A percentile compares a stretch with the other conserved stretches of the same genome.
Conservation (phyloP, 2,329 filamentous ascomycete species). For the Teratosphaeria gauchensis region DNA sequence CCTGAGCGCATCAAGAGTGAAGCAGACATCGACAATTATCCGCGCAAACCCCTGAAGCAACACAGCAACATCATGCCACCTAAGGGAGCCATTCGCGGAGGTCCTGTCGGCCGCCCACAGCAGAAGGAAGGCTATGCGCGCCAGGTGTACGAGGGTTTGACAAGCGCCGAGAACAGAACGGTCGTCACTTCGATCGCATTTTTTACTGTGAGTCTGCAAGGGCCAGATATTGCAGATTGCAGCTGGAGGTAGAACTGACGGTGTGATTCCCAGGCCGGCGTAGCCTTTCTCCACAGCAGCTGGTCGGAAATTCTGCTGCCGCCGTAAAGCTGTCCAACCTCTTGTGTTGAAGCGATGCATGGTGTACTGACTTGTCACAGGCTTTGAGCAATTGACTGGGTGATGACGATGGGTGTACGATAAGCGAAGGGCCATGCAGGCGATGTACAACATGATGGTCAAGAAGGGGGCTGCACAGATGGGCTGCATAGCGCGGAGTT, state of each 20-base stretch:
- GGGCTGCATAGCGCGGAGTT: not conserved
- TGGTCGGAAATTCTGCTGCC: conserved; percentile 43
- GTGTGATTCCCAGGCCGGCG: conserved; percentile 32
- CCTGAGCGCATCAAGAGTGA: not conserved
- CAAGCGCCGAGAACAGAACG: conserved; percentile 39
- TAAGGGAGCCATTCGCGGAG: conserved; percentile 15
- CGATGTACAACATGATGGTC: not conserved
- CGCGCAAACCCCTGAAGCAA: not conserved
- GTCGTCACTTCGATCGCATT: conserved; percentile 40
- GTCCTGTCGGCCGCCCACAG: conserved; percentile 19
- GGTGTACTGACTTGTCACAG: not conserved
- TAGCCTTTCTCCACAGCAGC: conserved; percentile 44
- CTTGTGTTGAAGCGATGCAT: not conserved
- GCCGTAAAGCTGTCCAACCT: conserved; percentile 29
- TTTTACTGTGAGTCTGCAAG: conserved; percentile 37
- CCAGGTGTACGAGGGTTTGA: conserved; percentile 32
- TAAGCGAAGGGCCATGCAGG: not conserved
- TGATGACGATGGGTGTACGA: not conserved
- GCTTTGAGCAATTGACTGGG: not conserved
- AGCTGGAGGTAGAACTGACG: conserved; percentile 1
- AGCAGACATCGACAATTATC: not conserved
- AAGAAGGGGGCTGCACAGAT: not conserved
- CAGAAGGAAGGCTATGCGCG: conserved; percentile 27
- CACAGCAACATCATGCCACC: conserved; percentile 15
- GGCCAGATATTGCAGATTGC: not conserved